Base-by-base conservation (phyloP, 106 monocot species). In the Acorus calamus region DNA sequence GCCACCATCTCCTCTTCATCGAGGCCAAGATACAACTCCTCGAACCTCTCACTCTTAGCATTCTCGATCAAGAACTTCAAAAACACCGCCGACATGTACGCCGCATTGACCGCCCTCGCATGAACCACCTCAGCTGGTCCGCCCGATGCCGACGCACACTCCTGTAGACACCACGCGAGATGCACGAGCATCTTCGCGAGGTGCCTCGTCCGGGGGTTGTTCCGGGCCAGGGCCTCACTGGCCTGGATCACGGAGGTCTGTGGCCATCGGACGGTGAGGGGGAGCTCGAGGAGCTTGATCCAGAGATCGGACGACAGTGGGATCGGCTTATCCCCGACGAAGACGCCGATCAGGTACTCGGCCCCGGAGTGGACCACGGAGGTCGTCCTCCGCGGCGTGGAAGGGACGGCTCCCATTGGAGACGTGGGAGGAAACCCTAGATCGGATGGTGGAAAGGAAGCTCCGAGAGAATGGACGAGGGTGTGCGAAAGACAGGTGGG, bases 121-220 rank as follows among this genome's bases (percentile, higher is more conserved):
- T 79, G 84, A 44, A 14, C 55, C 9, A 54, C 50, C 60, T 78
- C 28, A 28, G 28, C 67, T 56, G 84, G 83, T 59, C 65, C 77
- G 64, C 73, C 47, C 54, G 83, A 56, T 65, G 71, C 58, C 67
- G 75, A 53, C 42, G 73, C 66, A 2, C 61, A 75, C 50, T 91
- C 96, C 85, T 86, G 86, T 75, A 96, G 77, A 69, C 83, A 91
- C 80, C 78, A 85, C 7, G 71, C 96, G 68, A 96, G 61, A 67
- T 91, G 96, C 64, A 96, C 62, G 69, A 96, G 83, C 69, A 96
- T 82, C 72, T 96, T 96, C 59, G 83, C 83, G 63, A 96, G 79
- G 73, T 96, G 96, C 64, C 85, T 87, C 64, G 91, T 96, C n/a
- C 75, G 78, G 64, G 58, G 65, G 47, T 91, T 96, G 70, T 91